Conservation (phyloP, 2,329 filamentous ascomycete species). For the Neocucurbitaria cava region DNA sequence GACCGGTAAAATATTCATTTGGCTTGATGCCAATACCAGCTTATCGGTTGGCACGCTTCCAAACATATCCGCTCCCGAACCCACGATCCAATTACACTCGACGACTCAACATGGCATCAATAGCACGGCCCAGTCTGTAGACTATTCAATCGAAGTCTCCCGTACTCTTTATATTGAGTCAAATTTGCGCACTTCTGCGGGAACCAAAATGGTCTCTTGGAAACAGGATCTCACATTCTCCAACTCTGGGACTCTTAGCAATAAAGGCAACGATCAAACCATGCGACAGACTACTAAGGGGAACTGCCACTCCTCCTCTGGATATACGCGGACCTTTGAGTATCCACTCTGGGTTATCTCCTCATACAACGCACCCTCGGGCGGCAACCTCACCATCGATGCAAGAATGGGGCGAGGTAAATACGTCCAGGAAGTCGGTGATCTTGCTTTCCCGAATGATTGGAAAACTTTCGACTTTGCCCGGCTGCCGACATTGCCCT, state of each 20-base stretch:
- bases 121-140: constrained; percentile 65
- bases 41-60: constrained; percentile 60
- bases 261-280: constrained; percentile 62
- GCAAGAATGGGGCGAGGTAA: constrained; percentile 60
- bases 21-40: constrained; percentile 63
- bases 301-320: constrained; percentile 47
- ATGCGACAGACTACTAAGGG: constrained; percentile 62
- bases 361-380: constrained; percentile 53
- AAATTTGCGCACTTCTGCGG: constrained; percentile 58
- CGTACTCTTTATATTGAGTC: constrained; percentile 64
- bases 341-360: constrained; percentile 69
- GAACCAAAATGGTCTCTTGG: constrained; percentile 59
- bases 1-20: constrained; percentile 82
- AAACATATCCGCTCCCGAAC: constrained; percentile 46
- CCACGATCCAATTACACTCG: constrained; percentile 61
- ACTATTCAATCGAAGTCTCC: constrained; percentile 64
- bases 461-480: constrained; percentile 62
- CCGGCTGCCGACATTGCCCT: constrained; percentile 22
- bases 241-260: constrained; percentile 63
- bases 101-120: constrained; percentile 54
- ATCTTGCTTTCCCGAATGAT: constrained; percentile 65
- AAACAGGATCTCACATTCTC: constrained; percentile 64
- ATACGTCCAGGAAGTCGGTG: constrained; percentile 54
- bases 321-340: constrained; percentile 55
- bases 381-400: constrained; percentile 54